Conservation (phyloP, 2,329 filamentous ascomycete species). For the Epichloe baconii region DNA sequence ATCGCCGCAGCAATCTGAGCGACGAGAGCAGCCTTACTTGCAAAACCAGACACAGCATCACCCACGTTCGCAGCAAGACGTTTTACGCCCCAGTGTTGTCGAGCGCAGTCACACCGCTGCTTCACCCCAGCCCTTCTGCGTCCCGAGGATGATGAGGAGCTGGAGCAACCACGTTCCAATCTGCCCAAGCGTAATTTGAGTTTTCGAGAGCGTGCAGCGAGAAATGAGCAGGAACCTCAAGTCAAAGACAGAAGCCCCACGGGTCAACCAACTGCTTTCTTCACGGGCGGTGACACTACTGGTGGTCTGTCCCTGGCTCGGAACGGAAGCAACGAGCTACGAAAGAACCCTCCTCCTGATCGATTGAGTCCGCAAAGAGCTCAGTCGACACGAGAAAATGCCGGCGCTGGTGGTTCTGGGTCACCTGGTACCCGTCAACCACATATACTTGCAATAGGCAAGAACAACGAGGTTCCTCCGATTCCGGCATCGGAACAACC, state of each 20-base stretch:
- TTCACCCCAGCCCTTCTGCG: conserved; percentile 11
- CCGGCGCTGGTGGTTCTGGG: conserved; percentile 10
- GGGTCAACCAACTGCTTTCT: conserved; percentile 3
- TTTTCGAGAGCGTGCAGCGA: conserved; percentile 44
- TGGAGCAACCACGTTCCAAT: conserved; percentile 13
- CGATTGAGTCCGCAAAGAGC: conserved; percentile 27
- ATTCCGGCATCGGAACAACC: conserved; percentile 10
- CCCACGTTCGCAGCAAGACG: background rate
- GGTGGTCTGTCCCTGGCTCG: conserved; percentile 26
- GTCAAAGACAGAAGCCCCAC: conserved; percentile 15
- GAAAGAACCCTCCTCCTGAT: conserved; percentile 43
- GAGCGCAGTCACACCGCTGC: conserved; percentile 9
- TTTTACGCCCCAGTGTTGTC: background rate
- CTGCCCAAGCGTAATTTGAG: conserved; percentile 43
- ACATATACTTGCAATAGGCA: conserved; percentile 7
- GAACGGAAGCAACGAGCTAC: conserved; percentile 44
- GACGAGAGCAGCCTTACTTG: background rate
- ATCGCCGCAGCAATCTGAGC: background rate
- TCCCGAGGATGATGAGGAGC: conserved; percentile 10
- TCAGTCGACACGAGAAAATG: conserved; percentile 26
- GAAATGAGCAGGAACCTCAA: conserved; percentile 27
- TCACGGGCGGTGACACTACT: conserved; percentile 18
- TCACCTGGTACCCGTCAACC: background rate
- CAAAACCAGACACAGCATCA: conserved; percentile 1
- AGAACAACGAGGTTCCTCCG: conserved; percentile 21